These are phyloP conservation scores for Anisodus acutangulus DNA, from an alignment of 257 asterid species.

Conservation along the genomic window DNA sequence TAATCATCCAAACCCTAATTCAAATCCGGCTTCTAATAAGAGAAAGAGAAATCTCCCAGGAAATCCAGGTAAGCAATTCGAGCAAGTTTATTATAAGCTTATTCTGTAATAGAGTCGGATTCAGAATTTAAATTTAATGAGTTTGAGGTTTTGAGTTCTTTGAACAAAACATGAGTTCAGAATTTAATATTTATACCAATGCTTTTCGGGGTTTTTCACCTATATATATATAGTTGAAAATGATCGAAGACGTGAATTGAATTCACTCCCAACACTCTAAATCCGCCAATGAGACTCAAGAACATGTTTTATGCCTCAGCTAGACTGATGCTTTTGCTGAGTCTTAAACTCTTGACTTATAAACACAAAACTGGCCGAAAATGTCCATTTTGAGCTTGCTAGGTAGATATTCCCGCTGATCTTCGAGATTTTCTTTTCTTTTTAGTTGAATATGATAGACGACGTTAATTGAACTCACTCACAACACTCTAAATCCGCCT, in stretches of 20 bases:
- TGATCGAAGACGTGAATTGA: not conserved
- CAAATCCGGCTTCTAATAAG: slow-evolving; percentile 51
- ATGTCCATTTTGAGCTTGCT: too few relatives aligned
- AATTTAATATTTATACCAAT: not conserved
- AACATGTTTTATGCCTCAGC: not conserved
- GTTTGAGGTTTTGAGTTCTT: not conserved
- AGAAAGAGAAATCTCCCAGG: slow-evolving; percentile 89
- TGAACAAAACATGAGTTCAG: not conserved
- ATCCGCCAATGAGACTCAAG: not conserved
- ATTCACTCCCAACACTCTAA: not conserved
- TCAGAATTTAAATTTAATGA: not conserved
- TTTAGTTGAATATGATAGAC: not conserved
- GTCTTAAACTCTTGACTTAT: too few relatives aligned
- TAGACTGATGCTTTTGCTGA: too few relatives aligned
- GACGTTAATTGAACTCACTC: not conserved
- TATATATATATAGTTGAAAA: not conserved
- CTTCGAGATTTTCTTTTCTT: too few relatives aligned
- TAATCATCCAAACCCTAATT: slow-evolving; percentile 37
- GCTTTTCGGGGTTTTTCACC: not conserved
- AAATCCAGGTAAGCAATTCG: slow-evolving; percentile 59
- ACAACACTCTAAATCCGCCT: not conserved
- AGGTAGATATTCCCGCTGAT: too few relatives aligned
- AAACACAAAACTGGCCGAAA: too few relatives aligned
- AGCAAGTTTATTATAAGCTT: not conserved
- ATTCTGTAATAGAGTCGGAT: not conserved